Evolutionary conservation across 2,329 filamentous ascomycete species (phyloP), one percentile per base, ranked within the genome.

Genomic region (Raffaelea deltoideospora): DNA sequence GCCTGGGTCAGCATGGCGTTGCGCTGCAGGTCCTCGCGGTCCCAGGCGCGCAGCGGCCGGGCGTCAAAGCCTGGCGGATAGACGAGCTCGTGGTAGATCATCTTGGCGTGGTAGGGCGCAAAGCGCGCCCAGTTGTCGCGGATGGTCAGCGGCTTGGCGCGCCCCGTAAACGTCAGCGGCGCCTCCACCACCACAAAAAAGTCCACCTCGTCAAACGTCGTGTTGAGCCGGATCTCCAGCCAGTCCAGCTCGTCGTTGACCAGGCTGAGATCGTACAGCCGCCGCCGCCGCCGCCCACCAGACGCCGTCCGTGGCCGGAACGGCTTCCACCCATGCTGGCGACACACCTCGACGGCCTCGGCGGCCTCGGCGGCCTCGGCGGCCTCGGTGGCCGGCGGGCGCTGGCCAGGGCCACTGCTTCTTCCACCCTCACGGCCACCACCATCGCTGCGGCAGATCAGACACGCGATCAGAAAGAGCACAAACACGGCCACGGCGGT

Each of bases 181-280:
- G 67, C 64, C 54, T 79, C 75, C 35, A 78, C 63, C 24, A 79
- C 63, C 47, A 79, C 59, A 45, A 76, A 79, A 53, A 76, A 76
- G 54, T 79, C 74, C 41, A 79, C 71, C 30, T 66, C 55, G 28
- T 65, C 52, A 39, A 67, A 66, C 14, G 75, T 62, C 3, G 68
- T 68, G 46, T 72, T 62, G 3, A 79, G 58, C 10, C 72, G 68
- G 33, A 80, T 69, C 50, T 79, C 74, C 30, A 79, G 60, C 63
- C 71, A 75, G 53, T 79, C 74, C 11, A 79, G 59, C 53, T 79
- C 75, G 3, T 61, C 67, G 45, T 73, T 76, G 45, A 78, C 54
- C 60, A 77, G 66, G 46, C 76, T 60, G 2, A 79, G 58, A 48
- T 79, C 75, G 50, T 72, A 75, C 23, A 75, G 56, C 48, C 69